Evolutionary conservation across 192 early-diverging fungal species (phyloP).

Genomic region (Diversispora eburnea): DNA sequence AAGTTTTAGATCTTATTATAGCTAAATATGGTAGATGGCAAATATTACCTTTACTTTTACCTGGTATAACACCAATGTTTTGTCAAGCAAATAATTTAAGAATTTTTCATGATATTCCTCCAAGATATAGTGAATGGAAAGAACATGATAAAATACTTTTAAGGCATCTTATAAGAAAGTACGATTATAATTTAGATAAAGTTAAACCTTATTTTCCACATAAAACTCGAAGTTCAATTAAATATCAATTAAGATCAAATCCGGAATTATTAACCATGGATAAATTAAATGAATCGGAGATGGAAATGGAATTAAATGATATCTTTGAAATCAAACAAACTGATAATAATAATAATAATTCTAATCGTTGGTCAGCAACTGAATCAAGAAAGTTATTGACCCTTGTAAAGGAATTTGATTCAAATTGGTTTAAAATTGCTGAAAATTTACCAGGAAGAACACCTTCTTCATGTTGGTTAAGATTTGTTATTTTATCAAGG

Average conservation of each 20-base stretch:
- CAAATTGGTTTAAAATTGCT: slow-evolving; percentile 13
- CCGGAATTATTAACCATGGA: not conserved
- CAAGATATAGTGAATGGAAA: not conserved
- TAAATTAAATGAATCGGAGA: not conserved
- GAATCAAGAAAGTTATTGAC: slow-evolving; percentile 3
- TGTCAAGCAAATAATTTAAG: too few species aligned
- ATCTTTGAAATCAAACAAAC: not conserved
- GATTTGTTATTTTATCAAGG: not conserved
- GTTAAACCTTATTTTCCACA: slow-evolving; percentile 9
- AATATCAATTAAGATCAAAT: not conserved
- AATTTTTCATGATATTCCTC: not conserved
- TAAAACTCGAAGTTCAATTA: not conserved
- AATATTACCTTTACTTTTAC: slow-evolving; percentile 2
- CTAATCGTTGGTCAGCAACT: not conserved
- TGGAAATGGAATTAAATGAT: not conserved
- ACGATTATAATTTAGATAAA: slow-evolving; percentile 1
- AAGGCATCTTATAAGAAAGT: not conserved
- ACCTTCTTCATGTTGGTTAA: not conserved
- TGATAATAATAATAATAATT: too few species aligned
- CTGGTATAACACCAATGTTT: not conserved
- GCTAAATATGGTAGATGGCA: slow-evolving; percentile 10
- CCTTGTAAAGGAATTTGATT: not conserved
- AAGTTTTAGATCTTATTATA: not conserved
- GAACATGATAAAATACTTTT: not conserved
- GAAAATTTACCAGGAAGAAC: not conserved